A percentile compares a stretch with the other conserved stretches of the same genome.
Conservation (phyloP, 192 early-diverging fungal genomes). For the Coemansia sp. region DNA sequence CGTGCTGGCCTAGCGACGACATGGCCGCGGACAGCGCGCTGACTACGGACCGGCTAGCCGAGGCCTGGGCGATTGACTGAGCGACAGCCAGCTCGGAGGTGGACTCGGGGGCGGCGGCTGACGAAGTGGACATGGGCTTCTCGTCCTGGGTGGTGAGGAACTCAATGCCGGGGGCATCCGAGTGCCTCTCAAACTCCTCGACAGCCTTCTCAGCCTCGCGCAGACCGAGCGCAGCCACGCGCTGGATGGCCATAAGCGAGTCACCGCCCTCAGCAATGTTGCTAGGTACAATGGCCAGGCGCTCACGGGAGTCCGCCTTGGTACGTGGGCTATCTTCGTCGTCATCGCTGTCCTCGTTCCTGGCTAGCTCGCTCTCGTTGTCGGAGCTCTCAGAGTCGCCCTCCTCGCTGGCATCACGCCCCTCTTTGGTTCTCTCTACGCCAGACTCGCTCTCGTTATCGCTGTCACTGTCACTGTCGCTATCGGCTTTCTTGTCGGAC, state of each 20-base stretch:
- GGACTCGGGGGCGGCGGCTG: not conserved
- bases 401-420: slow-evolving; percentile 10
- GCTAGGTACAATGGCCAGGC: not conserved
- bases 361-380: not conserved
- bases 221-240: slow-evolving; percentile 35
- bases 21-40: not conserved
- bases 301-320: not conserved
- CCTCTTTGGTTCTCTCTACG: not conserved
- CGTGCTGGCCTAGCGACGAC: slow-evolving; percentile 1
- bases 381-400: slow-evolving; percentile 9
- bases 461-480: slow-evolving; percentile 29
- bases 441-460: slow-evolving; percentile 27
- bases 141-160: slow-evolving; percentile 25
- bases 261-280: slow-evolving; percentile 5
- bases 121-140: not conserved
- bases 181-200: slow-evolving; percentile 31
- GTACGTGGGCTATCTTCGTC: slow-evolving; percentile 7
- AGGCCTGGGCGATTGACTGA: not conserved
- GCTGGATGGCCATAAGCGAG: slow-evolving; percentile 30
- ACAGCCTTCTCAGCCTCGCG: slow-evolving; percentile 38
- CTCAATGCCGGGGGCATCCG: slow-evolving; percentile 20
- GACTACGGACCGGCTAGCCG: not conserved
- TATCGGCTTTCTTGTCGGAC: slow-evolving; percentile 6
- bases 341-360: slow-evolving; percentile 3
- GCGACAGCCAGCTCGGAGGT: not conserved